Base-by-base conservation (phyloP, 495 filamentous ascomycete genomes). In the Monascus purpureus region DNA sequence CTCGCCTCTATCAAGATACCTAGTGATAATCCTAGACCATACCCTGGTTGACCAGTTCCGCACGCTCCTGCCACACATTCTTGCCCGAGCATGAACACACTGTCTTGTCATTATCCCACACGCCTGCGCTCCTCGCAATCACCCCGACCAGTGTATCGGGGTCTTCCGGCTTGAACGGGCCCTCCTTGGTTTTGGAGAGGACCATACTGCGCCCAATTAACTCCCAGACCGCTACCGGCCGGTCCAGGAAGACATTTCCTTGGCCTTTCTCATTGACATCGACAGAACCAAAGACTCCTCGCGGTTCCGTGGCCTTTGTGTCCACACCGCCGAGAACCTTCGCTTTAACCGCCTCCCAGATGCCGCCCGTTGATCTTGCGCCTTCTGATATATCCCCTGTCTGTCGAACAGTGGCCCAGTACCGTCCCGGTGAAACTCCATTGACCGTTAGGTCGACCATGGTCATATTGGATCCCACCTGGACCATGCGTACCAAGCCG, bases 31-130 rank as follows among this genome's bases (percentile, higher is more conserved):
- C 6, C 18, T 30, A 92, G 31, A 77, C 53, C 80, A 97, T 95
- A 5, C 90, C 90, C 58, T 78, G 80, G 28, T 59, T 65, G 28
- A 86, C 74, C 59, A 92, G 80, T 49, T 96, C 88, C 61, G 77
- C 78, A 49, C 90, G 70, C 65, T 97, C 90, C 55, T 96, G 79
- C 90, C 90, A 97, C 19, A 97, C 67, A 43, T 85, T 95, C 74
- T 97, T 95, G 2, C 90, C 90, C 25, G 84, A 92, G 56, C 90
- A 96, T 9, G 82, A 88, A 51, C 77, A 77, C 17, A 97, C 90
- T 46, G 80, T 94, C 68, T 95, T 97, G 50, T 94, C 85, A 48
- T 97, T 96, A 52, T 95, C 87, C 90, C 90, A 96, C 32, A 93
- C 78, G 9, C 90, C 90, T 15, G 90, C 87, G 57, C 84, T 93